Evolutionary conservation across 2,329 filamentous ascomycete species (phyloP), one percentile per base, ranked within the genome.

Genomic region (Cladophialophora carrionii): DNA sequence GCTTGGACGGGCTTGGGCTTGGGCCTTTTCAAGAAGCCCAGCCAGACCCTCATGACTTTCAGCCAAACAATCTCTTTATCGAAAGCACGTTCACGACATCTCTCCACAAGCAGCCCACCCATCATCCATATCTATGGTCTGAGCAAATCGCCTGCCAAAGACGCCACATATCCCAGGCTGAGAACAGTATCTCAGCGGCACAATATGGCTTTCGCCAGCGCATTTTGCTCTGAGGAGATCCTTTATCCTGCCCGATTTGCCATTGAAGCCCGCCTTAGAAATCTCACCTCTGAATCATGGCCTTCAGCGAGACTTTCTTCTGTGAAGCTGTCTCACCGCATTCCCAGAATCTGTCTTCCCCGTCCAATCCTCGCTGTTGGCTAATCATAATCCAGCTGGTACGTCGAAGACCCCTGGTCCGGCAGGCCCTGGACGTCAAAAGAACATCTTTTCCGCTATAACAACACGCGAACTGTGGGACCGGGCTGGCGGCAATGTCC

Each of bases 401-500:
- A 52, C 29, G 17, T 37, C 9, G 46, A 37, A 29, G 46, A 60
- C 41, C 57, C 57, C 31, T 60, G 14, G 31, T n/a, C 46, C 22
- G 31, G 43, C 57, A 34, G 31, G 43, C 43, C 46, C 55, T 14
- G 24, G 8, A 24, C 31, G 17, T 22, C 48, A 26, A 51, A 51
- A 51, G 48, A 51, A 51, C 48, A 9, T 51, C 37, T 1, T 7
- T 41, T 7, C 2, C 20, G 48, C 8, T 3, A 4, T 22, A 24
- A 24, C 8, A 51, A n/a, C 2, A 51, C 24, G 24, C 17, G 10
- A 12, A 20, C 48, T 14, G 43, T 52, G 57, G 31, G 26, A 60
- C 57, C 54, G 24, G 17, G 51, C 24, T 32, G 43, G 56, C 48
- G 61, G 63, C 64, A 32, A 69, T 67, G 60, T 65, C 59, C 51